Percentiles rank a stretch among this genome's conserved stretches.
phyloP scores from a whole-genome alignment of 1,139 yeast species.

The Petasospora fabianii region DNA sequence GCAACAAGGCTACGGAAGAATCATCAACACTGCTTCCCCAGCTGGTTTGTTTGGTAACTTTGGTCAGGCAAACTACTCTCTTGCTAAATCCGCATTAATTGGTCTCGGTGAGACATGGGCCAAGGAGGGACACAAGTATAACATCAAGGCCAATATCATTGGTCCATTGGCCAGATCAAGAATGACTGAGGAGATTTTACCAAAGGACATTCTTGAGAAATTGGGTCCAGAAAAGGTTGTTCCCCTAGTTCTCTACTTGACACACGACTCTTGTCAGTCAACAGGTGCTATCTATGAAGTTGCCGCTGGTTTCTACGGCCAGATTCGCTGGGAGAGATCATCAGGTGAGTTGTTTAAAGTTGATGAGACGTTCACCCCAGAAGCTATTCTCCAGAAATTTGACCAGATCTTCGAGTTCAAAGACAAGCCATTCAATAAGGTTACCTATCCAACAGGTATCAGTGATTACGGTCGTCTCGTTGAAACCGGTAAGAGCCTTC shows the following conservation, averaged over 20 bases:
- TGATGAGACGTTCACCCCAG: constrained; percentile 75
- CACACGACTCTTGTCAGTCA: constrained; percentile 56
- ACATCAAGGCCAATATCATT: constrained; percentile 80
- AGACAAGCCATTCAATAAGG: constrained; percentile 50
- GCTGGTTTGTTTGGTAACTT: constrained; percentile 96
- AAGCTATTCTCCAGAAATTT: constrained; percentile 72
- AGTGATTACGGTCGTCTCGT: constrained; percentile 58
- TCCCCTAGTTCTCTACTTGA: constrained; percentile 79
- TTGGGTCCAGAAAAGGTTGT: constrained; percentile 86
- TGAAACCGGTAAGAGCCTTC: constrained; percentile 47
- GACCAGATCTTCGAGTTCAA: constrained; percentile 61
- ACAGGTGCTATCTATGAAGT: constrained; percentile 83
- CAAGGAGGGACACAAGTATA: constrained; percentile 85
- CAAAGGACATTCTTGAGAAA: constrained; percentile 76
- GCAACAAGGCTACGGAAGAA: constrained; percentile 81
- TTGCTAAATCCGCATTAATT: constrained; percentile 86
- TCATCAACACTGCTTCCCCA: constrained; percentile 90
- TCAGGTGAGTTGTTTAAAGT: constrained; percentile 84
- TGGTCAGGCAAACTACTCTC: constrained; percentile 95
- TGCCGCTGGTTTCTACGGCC: constrained; percentile 92
- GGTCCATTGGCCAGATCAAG: constrained; percentile 95
- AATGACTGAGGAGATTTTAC: constrained; percentile 90
- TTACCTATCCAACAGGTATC: constrained; percentile 62
- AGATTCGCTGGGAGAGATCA: constrained; percentile 93
- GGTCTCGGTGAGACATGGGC: constrained; percentile 94